Conservation (phyloP, 2,329 filamentous ascomycete genomes). For the Penicillium freii region DNA sequence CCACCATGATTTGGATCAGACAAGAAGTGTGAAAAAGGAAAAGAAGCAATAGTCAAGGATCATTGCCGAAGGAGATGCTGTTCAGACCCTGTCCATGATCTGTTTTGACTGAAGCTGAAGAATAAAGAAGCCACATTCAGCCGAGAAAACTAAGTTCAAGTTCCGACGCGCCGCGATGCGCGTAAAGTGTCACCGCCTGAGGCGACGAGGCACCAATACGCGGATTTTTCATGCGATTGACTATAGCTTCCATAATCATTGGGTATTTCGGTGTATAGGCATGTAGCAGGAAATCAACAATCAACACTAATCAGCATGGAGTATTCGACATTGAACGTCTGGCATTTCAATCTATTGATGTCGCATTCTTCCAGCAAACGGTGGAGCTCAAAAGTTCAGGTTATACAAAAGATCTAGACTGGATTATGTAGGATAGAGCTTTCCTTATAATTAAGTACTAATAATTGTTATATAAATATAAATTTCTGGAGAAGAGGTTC, state of each 20-base stretch:
- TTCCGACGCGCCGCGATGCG: conserved; percentile 25
- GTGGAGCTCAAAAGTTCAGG: not conserved
- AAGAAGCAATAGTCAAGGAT: conserved; percentile 20
- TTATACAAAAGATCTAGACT: not conserved
- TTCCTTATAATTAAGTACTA: not conserved
- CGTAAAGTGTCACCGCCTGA: conserved; percentile 38
- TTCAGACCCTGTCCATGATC: conserved; percentile 4
- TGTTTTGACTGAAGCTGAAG: not conserved
- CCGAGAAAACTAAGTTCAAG: conserved; percentile 17
- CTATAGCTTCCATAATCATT: not conserved
- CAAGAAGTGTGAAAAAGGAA: conserved; percentile 10
- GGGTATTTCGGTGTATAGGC: not conserved
- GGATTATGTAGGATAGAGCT: no score
- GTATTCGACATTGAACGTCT: not conserved
- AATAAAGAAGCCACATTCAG: conserved; percentile 10
- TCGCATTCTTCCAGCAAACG: not conserved
- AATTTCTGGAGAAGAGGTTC: not conserved
- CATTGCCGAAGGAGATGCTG: conserved; percentile 28
- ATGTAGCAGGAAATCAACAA: not conserved
- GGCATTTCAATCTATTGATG: not conserved
- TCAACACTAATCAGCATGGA: not conserved
- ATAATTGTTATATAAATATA: not conserved
- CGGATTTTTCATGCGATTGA: not conserved
- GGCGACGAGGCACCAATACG: conserved; percentile 18
- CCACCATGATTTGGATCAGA: conserved; percentile 40